Conservation (phyloP, 169 alveolate species). For the Miamiensis avidus region DNA sequence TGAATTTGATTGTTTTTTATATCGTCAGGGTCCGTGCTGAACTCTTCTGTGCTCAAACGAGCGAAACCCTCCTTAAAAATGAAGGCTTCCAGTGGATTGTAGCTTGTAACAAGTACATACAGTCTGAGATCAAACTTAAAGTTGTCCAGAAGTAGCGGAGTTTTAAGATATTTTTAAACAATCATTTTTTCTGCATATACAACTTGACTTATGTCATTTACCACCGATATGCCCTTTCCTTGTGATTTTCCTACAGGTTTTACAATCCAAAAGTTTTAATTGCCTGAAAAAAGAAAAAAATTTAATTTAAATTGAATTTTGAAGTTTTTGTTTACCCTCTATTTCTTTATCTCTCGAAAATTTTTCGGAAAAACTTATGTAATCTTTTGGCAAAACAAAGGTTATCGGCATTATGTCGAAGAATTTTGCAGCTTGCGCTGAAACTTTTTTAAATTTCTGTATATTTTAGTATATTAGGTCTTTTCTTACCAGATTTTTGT, state of each 20-base stretch:
- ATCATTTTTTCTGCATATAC: conserved; percentile 80
- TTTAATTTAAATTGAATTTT: too few relatives aligned
- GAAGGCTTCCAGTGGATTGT: conserved; percentile 81
- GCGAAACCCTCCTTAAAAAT: conserved; percentile 88
- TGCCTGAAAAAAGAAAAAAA: too few relatives aligned
- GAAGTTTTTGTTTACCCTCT: too few relatives aligned
- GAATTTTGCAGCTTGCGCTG: conserved; percentile 53
- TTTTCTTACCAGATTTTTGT: conserved; percentile 71
- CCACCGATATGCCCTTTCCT: conserved; percentile 85
- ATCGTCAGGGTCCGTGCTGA: conserved; percentile 64
- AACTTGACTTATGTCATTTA: conserved; percentile 75
- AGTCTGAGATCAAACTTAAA: conserved; percentile 81
- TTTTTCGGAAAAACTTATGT: conserved; percentile 67
- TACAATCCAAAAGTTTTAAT: conserved; percentile 77
- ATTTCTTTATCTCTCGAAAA: conserved; percentile 64
- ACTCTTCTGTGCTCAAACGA: conserved; percentile 76
- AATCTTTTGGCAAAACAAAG: conserved; percentile 84
- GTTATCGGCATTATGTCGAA: conserved; percentile 82
- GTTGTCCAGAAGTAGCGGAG: conserved; percentile 77
- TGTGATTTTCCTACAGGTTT: conserved; percentile 86
- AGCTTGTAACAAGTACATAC: conserved; percentile 81
- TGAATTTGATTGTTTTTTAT: conserved; percentile 71
- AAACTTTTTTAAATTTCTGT: conserved; percentile 60
- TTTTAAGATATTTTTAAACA: conserved; percentile 72
- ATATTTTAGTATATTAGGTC: conserved; percentile 76